Evolutionary conservation across 2,329 filamentous ascomycete species (phyloP), one percentile per base, ranked within the genome.

Genomic region (Paecilomyces dactylethromorphus): DNA sequence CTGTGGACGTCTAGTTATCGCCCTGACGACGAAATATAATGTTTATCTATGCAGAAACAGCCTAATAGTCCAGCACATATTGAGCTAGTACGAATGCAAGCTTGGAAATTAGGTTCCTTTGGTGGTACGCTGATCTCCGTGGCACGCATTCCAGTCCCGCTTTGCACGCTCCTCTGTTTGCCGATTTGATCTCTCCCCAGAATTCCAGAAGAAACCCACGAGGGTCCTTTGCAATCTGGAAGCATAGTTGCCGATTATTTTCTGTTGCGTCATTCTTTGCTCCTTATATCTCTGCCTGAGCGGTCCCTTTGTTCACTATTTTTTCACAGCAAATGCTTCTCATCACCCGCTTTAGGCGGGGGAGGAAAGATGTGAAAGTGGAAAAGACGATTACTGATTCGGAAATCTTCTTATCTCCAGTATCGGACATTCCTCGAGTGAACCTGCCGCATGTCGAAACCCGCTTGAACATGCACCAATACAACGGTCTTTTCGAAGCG

Each of bases 391-490:
- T 65, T 66, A 64, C 71, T 73, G 65, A 74, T 65, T 56, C 63
- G 58, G 57, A 67, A 45, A 54, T 62, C 58, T 56, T 65, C 61
- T 61, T 60, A 56, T 58, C 63, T 60, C 52, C 58, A 45, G 54
- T 59, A 56, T 60, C 63, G 66, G 63, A 65, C 66, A 66, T 71
- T 53, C 75, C 74, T 52, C 71, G 71, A 62, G 62, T 78, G 56
- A 72, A 68, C 57, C 67, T 78, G 39, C 66, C 71, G 39, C 71
- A 73, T 69, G 72, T 78, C 63, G 75, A 76, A 63, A 73, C 74
- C 18, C 66, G 69, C 56, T 62, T 78, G 65, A 76, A 77, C 63
- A 78, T 78, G 74, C 71, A 76, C 66, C 74, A 76, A 61, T 66
- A 70, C 62, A 76, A 72, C 64, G 69, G 72, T 58, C 64, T 76